phyloP scores from a whole-genome alignment of 768 basidiomycete genomes.

The Boletales sp. region DNA sequence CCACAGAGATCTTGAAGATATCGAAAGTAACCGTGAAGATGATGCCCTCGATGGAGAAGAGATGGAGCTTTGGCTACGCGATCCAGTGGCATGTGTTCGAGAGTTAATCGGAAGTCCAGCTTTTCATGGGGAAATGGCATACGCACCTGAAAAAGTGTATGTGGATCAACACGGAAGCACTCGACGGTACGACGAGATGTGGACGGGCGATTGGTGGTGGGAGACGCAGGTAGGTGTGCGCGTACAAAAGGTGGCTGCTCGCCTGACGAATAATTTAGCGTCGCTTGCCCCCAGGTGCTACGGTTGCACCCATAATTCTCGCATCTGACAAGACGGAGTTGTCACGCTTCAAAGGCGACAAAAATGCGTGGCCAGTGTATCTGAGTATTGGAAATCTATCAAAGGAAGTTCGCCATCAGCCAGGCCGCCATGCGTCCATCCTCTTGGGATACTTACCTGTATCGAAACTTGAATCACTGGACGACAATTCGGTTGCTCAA shows the following conservation, averaged over 20 bases:
- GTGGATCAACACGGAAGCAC: not conserved
- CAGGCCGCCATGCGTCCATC: not conserved
- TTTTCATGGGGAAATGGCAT: not conserved
- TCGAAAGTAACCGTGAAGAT: not conserved
- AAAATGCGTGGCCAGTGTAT: slow-evolving; percentile 2
- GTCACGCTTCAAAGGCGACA: not conserved
- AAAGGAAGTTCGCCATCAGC: not conserved
- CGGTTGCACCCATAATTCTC: not conserved
- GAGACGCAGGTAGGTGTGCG: not conserved
- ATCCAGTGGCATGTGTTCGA: slow-evolving; percentile 31
- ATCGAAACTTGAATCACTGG: not conserved
- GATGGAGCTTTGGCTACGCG: slow-evolving; percentile 28
- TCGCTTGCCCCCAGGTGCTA: not conserved
- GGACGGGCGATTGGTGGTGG: slow-evolving; percentile 13
- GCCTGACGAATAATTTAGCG: not conserved
- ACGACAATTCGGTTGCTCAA: not conserved
- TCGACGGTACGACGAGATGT: slow-evolving; percentile 3
- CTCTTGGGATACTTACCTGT: slow-evolving; percentile 1
- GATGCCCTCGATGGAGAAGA: not conserved
- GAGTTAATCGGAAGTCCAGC: slow-evolving; percentile 29
- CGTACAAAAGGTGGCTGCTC: not conserved
- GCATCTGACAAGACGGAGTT: slow-evolving; percentile 2
- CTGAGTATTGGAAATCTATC: not conserved
- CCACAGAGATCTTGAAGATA: not conserved
- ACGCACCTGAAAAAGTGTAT: slow-evolving; percentile 4